These are phyloP conservation scores for Terana coerulea DNA, from an alignment of 768 basidiomycete species.

Conservation along the genomic window DNA sequence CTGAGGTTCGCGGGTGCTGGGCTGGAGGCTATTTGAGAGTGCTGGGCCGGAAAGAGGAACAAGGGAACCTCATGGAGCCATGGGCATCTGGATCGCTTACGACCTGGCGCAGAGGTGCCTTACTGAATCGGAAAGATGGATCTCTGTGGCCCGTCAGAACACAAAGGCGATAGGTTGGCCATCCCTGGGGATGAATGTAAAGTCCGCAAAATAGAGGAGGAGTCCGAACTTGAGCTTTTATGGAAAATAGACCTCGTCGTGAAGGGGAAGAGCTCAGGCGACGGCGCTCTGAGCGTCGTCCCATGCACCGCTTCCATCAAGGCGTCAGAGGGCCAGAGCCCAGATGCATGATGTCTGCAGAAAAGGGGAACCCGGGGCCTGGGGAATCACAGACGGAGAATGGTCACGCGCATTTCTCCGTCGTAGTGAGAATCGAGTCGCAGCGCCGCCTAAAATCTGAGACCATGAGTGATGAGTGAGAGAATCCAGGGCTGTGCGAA, in stretches of 20 bases:
- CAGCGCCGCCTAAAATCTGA: no score
- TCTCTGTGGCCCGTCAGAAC: not conserved
- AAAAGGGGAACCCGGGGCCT: no score
- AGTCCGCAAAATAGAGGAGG: slow-evolving; percentile 5
- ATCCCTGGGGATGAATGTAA: not conserved
- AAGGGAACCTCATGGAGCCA: not conserved
- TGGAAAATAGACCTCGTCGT: not conserved
- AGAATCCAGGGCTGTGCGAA: no score
- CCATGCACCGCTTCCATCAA: not conserved
- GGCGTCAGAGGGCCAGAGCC: not conserved
- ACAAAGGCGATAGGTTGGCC: slow-evolving; percentile 5
- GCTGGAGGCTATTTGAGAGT: not conserved
- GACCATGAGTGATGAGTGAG: no score
- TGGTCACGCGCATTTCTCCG: no score
- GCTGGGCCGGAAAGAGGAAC: not conserved
- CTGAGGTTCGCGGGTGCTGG: slow-evolving; percentile 2
- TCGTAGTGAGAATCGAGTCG: no score
- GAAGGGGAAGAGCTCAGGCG: not conserved
- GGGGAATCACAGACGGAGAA: no score
- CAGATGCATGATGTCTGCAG: no score
- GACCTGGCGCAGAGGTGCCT: no score
- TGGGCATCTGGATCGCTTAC: not conserved
- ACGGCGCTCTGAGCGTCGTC: not conserved
- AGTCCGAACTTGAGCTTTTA: slow-evolving; percentile 1
- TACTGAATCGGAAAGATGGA: slow-evolving; percentile 3